A percentile compares a stretch with the other conserved stretches of the same genome.
These are phyloP conservation scores for Pholiota molesta DNA, from an alignment of 768 basidiomycete genomes.

Conservation along the genomic window DNA sequence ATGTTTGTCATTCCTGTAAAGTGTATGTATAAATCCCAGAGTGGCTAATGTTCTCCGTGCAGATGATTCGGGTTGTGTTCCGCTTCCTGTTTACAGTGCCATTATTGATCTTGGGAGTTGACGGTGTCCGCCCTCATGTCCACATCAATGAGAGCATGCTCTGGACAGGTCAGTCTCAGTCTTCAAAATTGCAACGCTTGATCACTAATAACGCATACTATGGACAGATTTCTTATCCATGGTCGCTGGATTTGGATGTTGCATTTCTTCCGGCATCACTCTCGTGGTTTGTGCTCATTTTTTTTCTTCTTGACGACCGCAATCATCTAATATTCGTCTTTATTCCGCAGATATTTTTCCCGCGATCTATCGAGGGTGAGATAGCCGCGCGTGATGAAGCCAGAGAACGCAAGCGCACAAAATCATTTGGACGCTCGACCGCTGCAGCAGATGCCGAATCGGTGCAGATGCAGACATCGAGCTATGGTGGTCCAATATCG, in stretches of 20 bases:
- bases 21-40: not conserved
- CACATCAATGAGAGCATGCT: slow-evolving; percentile 67
- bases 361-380: slow-evolving; percentile 72
- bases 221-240: slow-evolving; percentile 60
- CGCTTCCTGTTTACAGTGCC: slow-evolving; percentile 74
- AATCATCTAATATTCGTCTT: not conserved
- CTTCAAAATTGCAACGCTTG: not conserved
- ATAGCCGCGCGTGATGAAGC: slow-evolving; percentile 54
- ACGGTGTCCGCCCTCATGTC: slow-evolving; percentile 64
- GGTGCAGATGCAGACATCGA: slow-evolving; percentile 24
- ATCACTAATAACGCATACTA: slow-evolving; percentile 4
- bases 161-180: slow-evolving; percentile 44
- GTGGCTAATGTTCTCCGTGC: slow-evolving; percentile 2
- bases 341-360: slow-evolving; percentile 75
- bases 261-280: slow-evolving; percentile 74
- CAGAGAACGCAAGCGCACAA: slow-evolving; percentile 41
- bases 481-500: slow-evolving; percentile 11
- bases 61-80: slow-evolving; percentile 75
- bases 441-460: slow-evolving; percentile 25
- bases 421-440: slow-evolving; percentile 27
- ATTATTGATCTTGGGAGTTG: slow-evolving; percentile 64
- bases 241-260: slow-evolving; percentile 58
- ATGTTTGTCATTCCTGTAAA: slow-evolving; percentile 49
- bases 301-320: not conserved
- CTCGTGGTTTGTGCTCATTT: slow-evolving; percentile 53